phyloP scores from a whole-genome alignment of 108 stramenopile genomes.

The Craspedostauros australis region DNA sequence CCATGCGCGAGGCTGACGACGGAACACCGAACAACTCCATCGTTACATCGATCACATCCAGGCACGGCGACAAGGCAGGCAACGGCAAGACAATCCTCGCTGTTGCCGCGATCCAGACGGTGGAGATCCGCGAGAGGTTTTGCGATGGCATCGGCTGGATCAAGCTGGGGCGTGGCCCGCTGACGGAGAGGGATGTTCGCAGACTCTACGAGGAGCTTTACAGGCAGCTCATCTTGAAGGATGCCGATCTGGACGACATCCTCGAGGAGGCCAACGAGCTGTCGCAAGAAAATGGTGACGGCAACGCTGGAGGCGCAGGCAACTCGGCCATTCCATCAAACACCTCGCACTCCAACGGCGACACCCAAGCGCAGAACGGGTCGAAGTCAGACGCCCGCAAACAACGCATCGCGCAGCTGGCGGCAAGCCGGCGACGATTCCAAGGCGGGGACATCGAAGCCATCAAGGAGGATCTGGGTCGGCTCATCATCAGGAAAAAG shows the following conservation, averaged over 20 bases:
- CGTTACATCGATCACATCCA: constrained; percentile 80
- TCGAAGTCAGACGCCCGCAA: constrained; percentile 11
- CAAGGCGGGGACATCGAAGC: constrained; percentile 80
- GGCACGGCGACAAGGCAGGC: constrained; percentile 84
- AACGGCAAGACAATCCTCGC: constrained; percentile 85
- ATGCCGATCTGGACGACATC: constrained; percentile 33
- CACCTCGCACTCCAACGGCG: constrained; percentile 23
- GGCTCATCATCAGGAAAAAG: constrained; percentile 48
- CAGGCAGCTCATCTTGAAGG: constrained; percentile 63
- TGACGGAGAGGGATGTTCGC: constrained; percentile 73
- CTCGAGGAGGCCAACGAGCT: constrained; percentile 28
- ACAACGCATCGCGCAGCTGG: constrained; percentile 40
- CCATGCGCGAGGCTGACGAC: constrained; percentile 50
- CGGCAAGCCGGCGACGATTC: constrained; percentile 59
- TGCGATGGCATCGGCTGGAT: constrained; percentile 87
- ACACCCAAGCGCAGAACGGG: constrained; percentile 7
- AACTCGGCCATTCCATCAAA: constrained; percentile 15
- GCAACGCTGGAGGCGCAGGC: no score
- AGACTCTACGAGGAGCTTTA: constrained; percentile 80
- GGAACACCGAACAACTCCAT: constrained; percentile 37
- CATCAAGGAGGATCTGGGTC: constrained; percentile 74
- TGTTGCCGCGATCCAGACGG: constrained; percentile 82
- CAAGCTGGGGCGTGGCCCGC: constrained; percentile 63
- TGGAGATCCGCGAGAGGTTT: constrained; percentile 83
- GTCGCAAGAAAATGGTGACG: neutral